Base-by-base conservation (phyloP, 1,284 basidiomycete genomes). In the Moniliophthora roreri region DNA sequence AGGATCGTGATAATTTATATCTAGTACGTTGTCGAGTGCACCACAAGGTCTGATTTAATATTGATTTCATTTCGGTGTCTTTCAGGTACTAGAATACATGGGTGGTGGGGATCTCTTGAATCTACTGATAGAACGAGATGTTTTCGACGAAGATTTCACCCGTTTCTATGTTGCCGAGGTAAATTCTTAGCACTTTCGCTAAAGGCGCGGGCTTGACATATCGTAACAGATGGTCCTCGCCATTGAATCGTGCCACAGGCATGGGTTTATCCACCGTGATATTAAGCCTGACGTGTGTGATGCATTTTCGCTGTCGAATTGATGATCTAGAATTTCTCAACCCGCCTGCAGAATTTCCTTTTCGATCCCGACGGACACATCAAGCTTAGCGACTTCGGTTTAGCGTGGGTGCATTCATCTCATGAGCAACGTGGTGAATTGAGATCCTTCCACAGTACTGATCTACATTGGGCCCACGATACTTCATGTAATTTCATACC, bases 231-330 rank as follows among this genome's bases (percentile, higher is more conserved):
- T 98, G 95, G 80, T 98, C 54, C 82, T 98, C n/a, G 92, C 93
- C 13, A 89, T 98, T 58, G 90, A 96, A 69, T 89, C 91, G 60
- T 95, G 93, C 65, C 96, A 98, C 73, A 87, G 86, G 65, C 86
- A 93, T 61, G 95, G 95, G 2, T 98, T 96, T 75, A 97, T 98
- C 63, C 95, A 98, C 74, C 85, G 95, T 51, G 95, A 98, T 75
- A 96, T 98, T 74, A 96, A 96, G 73, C 93, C 93, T 58, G 91
- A 93, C 72, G 87, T 91, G 69, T 68, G 86, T 73, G 55, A 56
- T 52, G 61, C 60, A 63, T 60, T 58, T 16, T 58, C 55, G 54
- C 39, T 58, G 37, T 57, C 53, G 53, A 44, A 59, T 60, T 48
- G 49, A 63, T 58, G 44, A 56, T 21, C 52, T 65, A 47, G 58